Conservation (phyloP, 495 filamentous ascomycete species). For the Aspergillus saccharolyticus region DNA sequence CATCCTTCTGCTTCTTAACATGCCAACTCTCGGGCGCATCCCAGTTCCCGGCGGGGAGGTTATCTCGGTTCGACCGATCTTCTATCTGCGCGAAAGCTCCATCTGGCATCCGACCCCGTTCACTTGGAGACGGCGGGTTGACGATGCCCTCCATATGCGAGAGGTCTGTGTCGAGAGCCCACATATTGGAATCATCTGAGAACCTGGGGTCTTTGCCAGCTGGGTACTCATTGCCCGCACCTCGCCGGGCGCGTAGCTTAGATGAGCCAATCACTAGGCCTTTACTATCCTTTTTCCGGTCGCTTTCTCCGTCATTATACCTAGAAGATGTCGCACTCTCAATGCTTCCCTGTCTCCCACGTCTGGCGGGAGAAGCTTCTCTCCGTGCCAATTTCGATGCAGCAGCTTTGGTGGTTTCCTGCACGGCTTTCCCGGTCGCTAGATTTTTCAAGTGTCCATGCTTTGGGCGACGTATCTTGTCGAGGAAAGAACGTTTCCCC, state of each 20-base stretch:
- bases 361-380: conserved; percentile 47
- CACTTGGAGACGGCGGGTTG: conserved; percentile 30
- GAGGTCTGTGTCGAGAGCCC: conserved; percentile 77
- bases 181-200: conserved; percentile 43
- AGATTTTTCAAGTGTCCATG: conserved; percentile 50
- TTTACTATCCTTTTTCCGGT: conserved; percentile 43
- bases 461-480: conserved; percentile 57
- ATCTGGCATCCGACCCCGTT: conserved; percentile 47
- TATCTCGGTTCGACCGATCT: conserved; percentile 27
- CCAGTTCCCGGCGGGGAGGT: conserved; percentile 52
- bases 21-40: conserved; percentile 93
- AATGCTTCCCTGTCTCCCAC: conserved; percentile 40
- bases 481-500: conserved; percentile 61
- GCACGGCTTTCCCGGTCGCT: conserved; percentile 50
- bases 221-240: conserved; percentile 51
- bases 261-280: conserved; percentile 30
- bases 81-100: conserved; percentile 43
- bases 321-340: conserved; percentile 27
- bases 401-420: conserved; percentile 29
- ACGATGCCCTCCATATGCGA: conserved; percentile 81
- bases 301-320: conserved; percentile 34
- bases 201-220: conserved; percentile 26
- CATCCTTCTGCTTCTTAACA: conserved; percentile 64
- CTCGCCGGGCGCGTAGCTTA: conserved; percentile 43
- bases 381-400: conserved; percentile 41